phyloP scores from a whole-genome alignment of 108 stramenopile genomes.

The Fragilariopsis cylindrus region DNA sequence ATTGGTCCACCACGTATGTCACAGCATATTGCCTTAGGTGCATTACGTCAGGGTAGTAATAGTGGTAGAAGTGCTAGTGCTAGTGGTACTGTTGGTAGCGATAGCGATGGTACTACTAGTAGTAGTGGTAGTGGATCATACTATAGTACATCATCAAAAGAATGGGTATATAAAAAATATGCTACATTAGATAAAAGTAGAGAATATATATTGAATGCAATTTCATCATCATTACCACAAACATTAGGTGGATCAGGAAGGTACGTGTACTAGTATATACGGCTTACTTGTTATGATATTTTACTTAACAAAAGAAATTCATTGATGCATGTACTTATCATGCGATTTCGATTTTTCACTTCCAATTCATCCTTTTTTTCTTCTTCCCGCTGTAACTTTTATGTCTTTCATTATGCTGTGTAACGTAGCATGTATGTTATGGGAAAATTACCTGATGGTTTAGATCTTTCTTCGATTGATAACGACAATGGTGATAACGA shows the following conservation, averaged over 20 bases:
- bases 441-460: conserved; percentile 66
- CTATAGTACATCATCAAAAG: conserved; percentile 6
- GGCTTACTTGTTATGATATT: no score
- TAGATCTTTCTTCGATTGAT: conserved; percentile 3
- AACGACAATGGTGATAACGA: not conserved
- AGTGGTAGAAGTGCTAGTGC: not conserved
- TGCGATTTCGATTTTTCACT: no score
- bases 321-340: no score
- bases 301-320: no score
- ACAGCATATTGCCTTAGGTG: conserved; percentile 87
- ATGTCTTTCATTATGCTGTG: no score
- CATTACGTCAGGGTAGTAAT: conserved; percentile 56
- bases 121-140: not conserved
- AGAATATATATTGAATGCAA: conserved; percentile 68
- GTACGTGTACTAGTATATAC: no score
- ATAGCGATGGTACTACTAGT: not conserved
- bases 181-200: conserved; percentile 67
- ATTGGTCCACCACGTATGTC: conserved; percentile 85
- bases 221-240: conserved; percentile 54
- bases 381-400: no score
- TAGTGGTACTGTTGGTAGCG: not conserved
- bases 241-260: conserved; percentile 80
- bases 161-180: conserved; percentile 79
- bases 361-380: no score
- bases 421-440: conserved; percentile 85